Conservation (phyloP, 2,329 filamentous ascomycete genomes). For the Sporothrix humicola region DNA sequence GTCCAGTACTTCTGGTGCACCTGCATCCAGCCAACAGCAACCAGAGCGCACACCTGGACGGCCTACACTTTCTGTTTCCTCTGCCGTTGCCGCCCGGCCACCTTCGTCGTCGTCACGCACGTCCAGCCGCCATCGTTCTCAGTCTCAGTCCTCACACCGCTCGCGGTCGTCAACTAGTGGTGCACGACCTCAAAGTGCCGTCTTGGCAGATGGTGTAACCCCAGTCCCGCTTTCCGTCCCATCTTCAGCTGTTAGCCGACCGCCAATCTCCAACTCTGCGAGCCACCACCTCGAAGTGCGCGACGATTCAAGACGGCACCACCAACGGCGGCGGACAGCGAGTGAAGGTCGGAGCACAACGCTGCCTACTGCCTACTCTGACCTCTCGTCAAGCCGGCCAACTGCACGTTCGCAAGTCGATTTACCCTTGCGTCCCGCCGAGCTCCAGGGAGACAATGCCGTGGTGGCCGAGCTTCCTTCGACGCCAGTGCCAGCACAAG, state of each 20-base stretch:
- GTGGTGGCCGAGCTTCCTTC: constrained; percentile 18
- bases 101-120: constrained; percentile 41
- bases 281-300: constrained; percentile 54
- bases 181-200: constrained; percentile 41
- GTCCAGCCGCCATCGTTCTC: constrained; percentile 47
- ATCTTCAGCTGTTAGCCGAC: constrained; percentile 48
- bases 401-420: constrained; percentile 70
- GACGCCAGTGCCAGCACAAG: neutral
- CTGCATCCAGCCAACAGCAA: neutral
- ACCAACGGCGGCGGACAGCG: constrained; percentile 55
- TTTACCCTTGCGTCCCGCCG: constrained; percentile 52
- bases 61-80: constrained; percentile 20
- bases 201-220: constrained; percentile 21
- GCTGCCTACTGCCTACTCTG: constrained; percentile 48
- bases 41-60: constrained; percentile 16
- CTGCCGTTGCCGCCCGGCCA: constrained; percentile 32
- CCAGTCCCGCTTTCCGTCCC: neutral
- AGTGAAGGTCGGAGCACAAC: constrained; percentile 63
- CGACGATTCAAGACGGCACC: constrained; percentile 51
- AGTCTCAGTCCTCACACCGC: constrained; percentile 45
- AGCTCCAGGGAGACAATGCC: constrained; percentile 18
- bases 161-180: constrained; percentile 45
- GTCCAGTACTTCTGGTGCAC: neutral
- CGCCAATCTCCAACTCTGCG: constrained; percentile 53
- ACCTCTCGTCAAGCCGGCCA: constrained; percentile 47